These are phyloP conservation scores for Trichaptum fuscoviolaceum DNA, from an alignment of 768 basidiomycete genomes.

Conservation along the genomic window DNA sequence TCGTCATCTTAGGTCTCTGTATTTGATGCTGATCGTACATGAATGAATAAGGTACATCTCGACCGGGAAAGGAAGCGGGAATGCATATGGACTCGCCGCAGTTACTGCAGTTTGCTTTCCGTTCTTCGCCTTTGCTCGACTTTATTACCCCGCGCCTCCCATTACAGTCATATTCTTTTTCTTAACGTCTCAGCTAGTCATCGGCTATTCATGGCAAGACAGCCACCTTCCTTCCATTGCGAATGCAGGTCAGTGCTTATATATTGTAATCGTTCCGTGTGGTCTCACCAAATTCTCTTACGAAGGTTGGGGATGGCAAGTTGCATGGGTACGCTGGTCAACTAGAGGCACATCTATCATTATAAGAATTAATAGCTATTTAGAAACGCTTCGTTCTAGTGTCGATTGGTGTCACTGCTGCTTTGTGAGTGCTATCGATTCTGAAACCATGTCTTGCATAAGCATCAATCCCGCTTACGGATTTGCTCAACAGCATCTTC, in stretches of 20 bases:
- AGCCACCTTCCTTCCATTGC: constrained; percentile 39
- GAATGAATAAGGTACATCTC: constrained; percentile 63
- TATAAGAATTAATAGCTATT: not conserved
- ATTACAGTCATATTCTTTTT: constrained; percentile 70
- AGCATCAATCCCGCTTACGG: constrained; percentile 5
- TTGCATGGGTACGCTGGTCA: constrained; percentile 60
- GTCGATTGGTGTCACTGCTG: constrained; percentile 63
- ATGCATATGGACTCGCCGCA: constrained; percentile 65
- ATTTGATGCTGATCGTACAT: constrained; percentile 1
- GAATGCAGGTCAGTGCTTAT: constrained; percentile 31
- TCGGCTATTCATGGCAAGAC: constrained; percentile 74
- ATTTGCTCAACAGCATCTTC: constrained; percentile 40
- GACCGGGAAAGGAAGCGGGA: constrained; percentile 52
- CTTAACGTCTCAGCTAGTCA: constrained; percentile 56
- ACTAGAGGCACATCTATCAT: not conserved
- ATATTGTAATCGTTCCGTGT: not conserved
- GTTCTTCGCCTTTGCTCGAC: constrained; percentile 59
- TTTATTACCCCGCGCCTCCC: constrained; percentile 70
- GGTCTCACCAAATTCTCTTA: not conserved
- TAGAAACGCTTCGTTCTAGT: constrained; percentile 70
- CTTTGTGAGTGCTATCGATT: constrained; percentile 49
- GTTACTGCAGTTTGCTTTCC: constrained; percentile 67
- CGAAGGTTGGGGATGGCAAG: constrained; percentile 47
- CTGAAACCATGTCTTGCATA: constrained; percentile 14
- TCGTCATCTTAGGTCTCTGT: not conserved